These are phyloP conservation scores for Meira miltonrushii DNA, from an alignment of 1,284 basidiomycete genomes.

Conservation along the genomic window DNA sequence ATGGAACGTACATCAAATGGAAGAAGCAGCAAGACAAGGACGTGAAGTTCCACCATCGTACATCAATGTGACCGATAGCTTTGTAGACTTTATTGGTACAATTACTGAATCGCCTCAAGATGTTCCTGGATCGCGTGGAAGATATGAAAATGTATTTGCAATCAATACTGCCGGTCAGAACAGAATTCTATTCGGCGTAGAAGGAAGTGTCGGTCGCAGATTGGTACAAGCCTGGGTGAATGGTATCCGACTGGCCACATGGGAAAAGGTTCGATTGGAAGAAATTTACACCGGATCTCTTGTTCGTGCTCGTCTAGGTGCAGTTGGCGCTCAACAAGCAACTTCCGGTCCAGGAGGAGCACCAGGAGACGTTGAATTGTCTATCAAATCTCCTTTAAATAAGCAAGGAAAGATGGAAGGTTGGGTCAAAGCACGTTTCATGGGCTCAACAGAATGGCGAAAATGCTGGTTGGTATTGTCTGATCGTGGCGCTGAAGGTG, in stretches of 20 bases:
- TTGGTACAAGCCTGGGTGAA: constrained; percentile 66
- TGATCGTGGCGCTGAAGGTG: constrained; percentile 13
- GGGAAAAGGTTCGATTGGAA: constrained; percentile 91
- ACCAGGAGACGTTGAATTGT: constrained; percentile 20
- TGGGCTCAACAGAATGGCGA: constrained; percentile 95
- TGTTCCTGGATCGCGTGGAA: constrained; percentile 56
- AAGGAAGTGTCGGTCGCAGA: constrained; percentile 42
- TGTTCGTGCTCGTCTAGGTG: constrained; percentile 57
- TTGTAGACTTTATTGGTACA: constrained; percentile 58
- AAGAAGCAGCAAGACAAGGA: constrained; percentile 71
- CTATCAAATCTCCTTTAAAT: constrained; percentile 40
- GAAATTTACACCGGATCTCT: constrained; percentile 97
- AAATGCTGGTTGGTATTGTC: constrained; percentile 76
- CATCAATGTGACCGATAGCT: constrained; percentile 76
- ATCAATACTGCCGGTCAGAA: constrained; percentile 93
- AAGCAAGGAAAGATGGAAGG: constrained; percentile 75
- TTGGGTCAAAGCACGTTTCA: constrained; percentile 83
- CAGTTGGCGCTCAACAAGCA: constrained; percentile 25
- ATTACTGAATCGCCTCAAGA: constrained; percentile 57
- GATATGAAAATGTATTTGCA: constrained; percentile 69
- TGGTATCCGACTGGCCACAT: constrained; percentile 80
- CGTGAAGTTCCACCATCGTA: constrained; percentile 78
- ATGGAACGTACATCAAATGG: constrained; percentile 80
- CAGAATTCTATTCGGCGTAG: constrained; percentile 66
- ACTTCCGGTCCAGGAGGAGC: constrained; percentile 18